Evolutionary conservation across 108 stramenopile species (phyloP).

Genomic region (Pseudonitzschia pungens): DNA sequence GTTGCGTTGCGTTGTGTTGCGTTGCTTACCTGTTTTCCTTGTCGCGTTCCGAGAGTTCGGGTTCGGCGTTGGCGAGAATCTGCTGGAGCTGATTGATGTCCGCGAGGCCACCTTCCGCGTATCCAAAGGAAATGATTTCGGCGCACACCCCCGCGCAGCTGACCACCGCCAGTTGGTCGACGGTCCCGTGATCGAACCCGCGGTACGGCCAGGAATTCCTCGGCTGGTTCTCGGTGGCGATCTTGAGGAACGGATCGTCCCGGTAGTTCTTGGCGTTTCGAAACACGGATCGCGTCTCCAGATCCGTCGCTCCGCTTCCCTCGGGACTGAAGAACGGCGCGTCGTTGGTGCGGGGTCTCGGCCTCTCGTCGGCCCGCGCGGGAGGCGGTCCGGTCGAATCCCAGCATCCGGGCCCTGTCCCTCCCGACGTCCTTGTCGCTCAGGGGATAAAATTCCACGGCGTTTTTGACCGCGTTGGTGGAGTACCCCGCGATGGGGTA

Average conservation of each 20-base stretch:
- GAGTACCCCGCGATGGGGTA: conserved; percentile 67
- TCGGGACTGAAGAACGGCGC: conserved; percentile 67
- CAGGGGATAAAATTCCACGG: conserved; percentile 85
- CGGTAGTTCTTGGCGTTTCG: conserved; percentile 52
- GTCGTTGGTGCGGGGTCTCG: conserved; percentile 23
- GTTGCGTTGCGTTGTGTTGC: not conserved
- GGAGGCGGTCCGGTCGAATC: conserved; percentile 51
- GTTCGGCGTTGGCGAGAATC: conserved; percentile 40
- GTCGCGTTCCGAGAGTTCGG: conserved; percentile 63
- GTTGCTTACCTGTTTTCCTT: conserved; percentile 49
- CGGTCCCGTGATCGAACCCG: conserved; percentile 72
- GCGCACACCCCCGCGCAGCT: conserved; percentile 84
- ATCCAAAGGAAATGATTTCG: conserved; percentile 80
- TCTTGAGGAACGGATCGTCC: conserved; percentile 49
- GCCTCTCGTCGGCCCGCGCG: conserved; percentile 13
- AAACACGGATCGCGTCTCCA: conserved; percentile 67
- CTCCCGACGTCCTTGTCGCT: conserved; percentile 58
- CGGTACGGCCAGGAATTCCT: conserved; percentile 77
- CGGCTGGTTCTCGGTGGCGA: conserved; percentile 59
- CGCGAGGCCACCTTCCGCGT: conserved; percentile 70
- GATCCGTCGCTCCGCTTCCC: conserved; percentile 49
- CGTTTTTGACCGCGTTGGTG: conserved; percentile 82
- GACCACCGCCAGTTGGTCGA: conserved; percentile 73
- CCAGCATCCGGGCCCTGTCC: conserved; percentile 57
- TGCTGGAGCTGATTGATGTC: conserved; percentile 68